Base-by-base conservation (phyloP, 208 protist species). In the Wallacemonas sp. region DNA sequence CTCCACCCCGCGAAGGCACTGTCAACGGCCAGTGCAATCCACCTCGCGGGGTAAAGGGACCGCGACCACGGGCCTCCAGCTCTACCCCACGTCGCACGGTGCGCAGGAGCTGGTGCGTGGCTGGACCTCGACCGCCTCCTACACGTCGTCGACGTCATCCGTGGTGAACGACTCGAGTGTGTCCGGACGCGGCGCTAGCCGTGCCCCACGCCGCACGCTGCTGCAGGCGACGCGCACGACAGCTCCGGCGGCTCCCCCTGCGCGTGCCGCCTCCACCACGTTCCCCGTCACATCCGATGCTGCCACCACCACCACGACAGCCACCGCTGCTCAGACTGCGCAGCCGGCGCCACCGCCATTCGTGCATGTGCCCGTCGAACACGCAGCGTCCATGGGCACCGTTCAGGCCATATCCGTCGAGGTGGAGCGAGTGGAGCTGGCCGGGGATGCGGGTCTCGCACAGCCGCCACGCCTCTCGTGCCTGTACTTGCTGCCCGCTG, bases 381-480 rank as follows among this genome's bases (percentile, higher is more conserved):
- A 43, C 26, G 1, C 33, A 41, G 32, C 21, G 17, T 24, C 61
- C 27, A 36, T 68, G 49, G 30, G 19, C 26, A 32, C 33, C 19
- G 36, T 68, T 16, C 52, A 61, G 41, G 26, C 54, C 27, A 36
- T 83, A 23, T 47, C 74, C 43, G 75, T 93, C 2, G 85, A 90
- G 48, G 76, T 96, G 23, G 75, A 72, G 49, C 71, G 76, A 17
- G 61, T 94, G 19, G 75, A 87, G 67, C 75, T 96, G 60, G 82
- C 86, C 1, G 72, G 61, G 1, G 74, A 78, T 34, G 24, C 78
- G 23, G 43, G 48, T 23, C 19, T 85, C 29, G 19, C 36, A 19
- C 80, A 73, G 32, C 43, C 90, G 23, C 89, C 89, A 4, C 77
- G 83, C 0, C 82, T 96, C 24, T 86, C 84, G n/a, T 96, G 90